phyloP scores from a whole-genome alignment of 1,139 yeast genomes.

The Komagataea norvegica region DNA sequence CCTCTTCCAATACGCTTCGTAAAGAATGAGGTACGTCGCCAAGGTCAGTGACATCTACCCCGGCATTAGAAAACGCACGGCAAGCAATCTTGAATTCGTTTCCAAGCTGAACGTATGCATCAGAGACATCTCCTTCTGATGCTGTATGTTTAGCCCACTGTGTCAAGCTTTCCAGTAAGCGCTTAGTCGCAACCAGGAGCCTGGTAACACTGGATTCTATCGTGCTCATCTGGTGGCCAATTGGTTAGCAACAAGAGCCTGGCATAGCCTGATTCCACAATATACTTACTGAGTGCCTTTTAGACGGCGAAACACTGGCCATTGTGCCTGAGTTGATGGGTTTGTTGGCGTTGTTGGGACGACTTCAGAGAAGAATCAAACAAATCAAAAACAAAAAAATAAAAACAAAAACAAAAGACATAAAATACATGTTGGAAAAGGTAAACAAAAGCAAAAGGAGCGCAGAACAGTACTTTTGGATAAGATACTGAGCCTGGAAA shows the following conservation, averaged over 20 bases:
- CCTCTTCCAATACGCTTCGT: slow-evolving; percentile 76
- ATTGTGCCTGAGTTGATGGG: too few relatives aligned
- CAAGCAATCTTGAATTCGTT: slow-evolving; percentile 89
- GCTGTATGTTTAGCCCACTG: slow-evolving; percentile 86
- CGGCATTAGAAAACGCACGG: slow-evolving; percentile 63
- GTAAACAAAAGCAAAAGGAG: not conserved
- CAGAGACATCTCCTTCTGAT: slow-evolving; percentile 80
- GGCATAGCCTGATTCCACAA: not conserved
- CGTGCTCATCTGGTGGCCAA: slow-evolving; percentile 40
- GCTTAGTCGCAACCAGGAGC: slow-evolving; percentile 83
- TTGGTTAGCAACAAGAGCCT: slow-evolving; percentile 2
- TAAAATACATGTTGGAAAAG: too few relatives aligned
- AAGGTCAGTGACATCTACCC: slow-evolving; percentile 63
- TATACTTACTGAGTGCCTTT: slow-evolving; percentile 24
- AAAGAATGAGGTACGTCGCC: slow-evolving; percentile 75
- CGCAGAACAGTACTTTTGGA: not conserved
- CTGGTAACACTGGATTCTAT: slow-evolving; percentile 82
- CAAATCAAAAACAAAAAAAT: not conserved
- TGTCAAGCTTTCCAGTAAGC: slow-evolving; percentile 75
- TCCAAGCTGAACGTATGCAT: slow-evolving; percentile 87
- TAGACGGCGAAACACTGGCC: slow-evolving; percentile 22
- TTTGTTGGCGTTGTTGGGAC: too few relatives aligned
- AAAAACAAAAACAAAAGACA: not conserved
- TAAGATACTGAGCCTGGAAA: not conserved
- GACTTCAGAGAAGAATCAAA: too few relatives aligned